Base-by-base conservation (phyloP, 352 stramenopile genomes). In the Globisporangium rhizosaccharum region DNA sequence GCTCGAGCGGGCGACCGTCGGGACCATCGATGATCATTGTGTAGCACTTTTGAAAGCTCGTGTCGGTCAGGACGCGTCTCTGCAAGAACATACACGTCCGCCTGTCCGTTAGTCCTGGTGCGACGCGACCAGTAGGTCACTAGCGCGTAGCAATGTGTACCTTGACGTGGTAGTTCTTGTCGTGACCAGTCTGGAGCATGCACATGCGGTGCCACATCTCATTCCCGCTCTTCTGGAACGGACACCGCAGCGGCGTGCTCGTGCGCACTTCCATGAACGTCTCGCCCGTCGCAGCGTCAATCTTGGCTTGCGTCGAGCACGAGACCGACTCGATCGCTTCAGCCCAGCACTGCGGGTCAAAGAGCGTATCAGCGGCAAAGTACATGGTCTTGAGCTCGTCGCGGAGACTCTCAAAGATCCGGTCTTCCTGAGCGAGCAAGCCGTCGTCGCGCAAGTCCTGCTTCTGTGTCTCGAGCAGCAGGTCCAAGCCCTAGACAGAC, bases 41-140 rank as follows among this genome's bases (percentile, higher is more conserved):
- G 30, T 48, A 65, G 53, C 45, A 56, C 52, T 65, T 65, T 17
- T 65, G 52, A 18, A 48, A 65, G 30, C 39, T 61, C 12, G 45
- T 52, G 2, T 56, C 46, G 26, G 45, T 56, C 33, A 60, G 9
- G 7, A 49, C 25, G 12, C 25, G 59, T 26, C 57, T 60, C 59
- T 65, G 18, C 33, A 58, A 25, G n/a, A 45, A n/a, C n/a, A n/a
- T n/a, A n/a, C n/a, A n/a, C n/a, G n/a, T n/a, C n/a, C n/a, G n/a
- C n/a, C n/a, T n/a, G n/a, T n/a, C n/a, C n/a, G n/a, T n/a, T n/a
- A n/a, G n/a, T n/a, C n/a, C n/a, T n/a, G n/a, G n/a, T n/a, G n/a
- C n/a, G n/a, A n/a, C n/a, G n/a, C n/a, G n/a, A n/a, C n/a, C n/a
- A n/a, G n/a, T n/a, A n/a, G n/a, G n/a, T n/a, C n/a, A n/a, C n/a